Evolutionary conservation across 441 rosid species (phyloP), one percentile per base, ranked within the genome.

Genomic region (Populus hybrid): DNA sequence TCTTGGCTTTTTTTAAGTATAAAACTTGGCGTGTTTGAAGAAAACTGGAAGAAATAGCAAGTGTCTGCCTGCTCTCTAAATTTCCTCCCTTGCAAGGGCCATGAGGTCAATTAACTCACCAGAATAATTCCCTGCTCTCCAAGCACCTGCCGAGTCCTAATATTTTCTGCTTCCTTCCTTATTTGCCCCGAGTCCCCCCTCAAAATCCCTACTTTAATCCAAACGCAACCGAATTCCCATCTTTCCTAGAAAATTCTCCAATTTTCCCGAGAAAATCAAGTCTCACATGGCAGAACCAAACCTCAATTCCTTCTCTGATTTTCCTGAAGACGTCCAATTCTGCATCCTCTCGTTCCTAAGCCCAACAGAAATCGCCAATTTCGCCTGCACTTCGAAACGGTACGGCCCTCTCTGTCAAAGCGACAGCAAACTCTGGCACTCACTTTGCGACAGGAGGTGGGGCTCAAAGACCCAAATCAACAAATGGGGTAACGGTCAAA

Each of bases 301-400:
- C 38, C 69, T 86, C 5, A 59, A 81, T 76, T 85, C 97, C 0
- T 90, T 93, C 81, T 20, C 75, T 53, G 92, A 92, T 40, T 88
- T 92, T 80, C 97, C 97, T 0, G 97, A 95, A 63, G 99, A 95
- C 81, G 88, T 92, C 80, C 97, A 92, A 84, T 87, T 92, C 81
- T 86, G 86, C 82, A 83, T 92, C 86, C 86, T 95, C 26, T 95
- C 98, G 1, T 92, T 93, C 89, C 89, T 95, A 59, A 66, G 86
- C 8, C 95, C 93, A 0, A 10, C 83, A 11, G 97, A 95, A 79
- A 83, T 95, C 82, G 88, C 91, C 40, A 84, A 75, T 85, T 89
- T 95, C 87, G 87, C 94, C 65, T 92, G 92, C 92, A 90, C 98
- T 1, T 95, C 98, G 0, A 92, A 84, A 82, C 92, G 90, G 32